Evolutionary conservation across 352 stramenopile species (phyloP).

Genomic region (Phytophthora citrophthora): DNA sequence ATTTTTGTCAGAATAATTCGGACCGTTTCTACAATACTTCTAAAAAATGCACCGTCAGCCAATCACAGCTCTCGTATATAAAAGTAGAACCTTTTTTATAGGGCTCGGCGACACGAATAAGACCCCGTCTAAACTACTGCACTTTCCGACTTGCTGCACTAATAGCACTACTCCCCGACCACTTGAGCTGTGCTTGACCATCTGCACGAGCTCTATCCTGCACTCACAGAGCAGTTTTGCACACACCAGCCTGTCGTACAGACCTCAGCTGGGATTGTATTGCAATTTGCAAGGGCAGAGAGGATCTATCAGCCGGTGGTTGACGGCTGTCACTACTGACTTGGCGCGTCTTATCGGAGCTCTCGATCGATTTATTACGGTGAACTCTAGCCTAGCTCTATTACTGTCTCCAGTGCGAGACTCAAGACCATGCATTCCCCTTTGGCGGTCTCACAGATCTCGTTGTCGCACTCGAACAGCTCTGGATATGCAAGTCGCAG

Average conservation of each 20-base stretch:
- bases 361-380: slow-evolving; percentile 20
- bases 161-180: slow-evolving; percentile 3
- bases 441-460: slow-evolving; percentile 73
- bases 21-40: slow-evolving; percentile 27
- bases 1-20: not conserved
- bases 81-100: slow-evolving; percentile 38
- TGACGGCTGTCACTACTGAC: slow-evolving; percentile 25
- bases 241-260: slow-evolving; percentile 37
- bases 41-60: slow-evolving; percentile 13
- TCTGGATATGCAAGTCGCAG: slow-evolving; percentile 31
- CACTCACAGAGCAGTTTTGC: slow-evolving; percentile 20
- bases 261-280: slow-evolving; percentile 12
- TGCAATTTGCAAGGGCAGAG: slow-evolving; percentile 6
- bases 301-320: slow-evolving; percentile 17
- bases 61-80: slow-evolving; percentile 12
- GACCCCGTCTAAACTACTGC: slow-evolving; percentile 5
- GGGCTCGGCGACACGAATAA: slow-evolving; percentile 32
- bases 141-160: slow-evolving; percentile 16
- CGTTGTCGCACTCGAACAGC: slow-evolving; percentile 55
- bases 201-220: slow-evolving; percentile 22
- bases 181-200: slow-evolving; percentile 23
- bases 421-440: slow-evolving; percentile 53
- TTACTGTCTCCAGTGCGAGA: slow-evolving; percentile 3
- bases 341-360: slow-evolving; percentile 7
- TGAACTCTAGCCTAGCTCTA: not conserved